Evolutionary conservation across 176 grass and related monocot genomes (phyloP), one percentile per base, ranked within the genome.

Genomic region (Calamus simplicifolius): DNA sequence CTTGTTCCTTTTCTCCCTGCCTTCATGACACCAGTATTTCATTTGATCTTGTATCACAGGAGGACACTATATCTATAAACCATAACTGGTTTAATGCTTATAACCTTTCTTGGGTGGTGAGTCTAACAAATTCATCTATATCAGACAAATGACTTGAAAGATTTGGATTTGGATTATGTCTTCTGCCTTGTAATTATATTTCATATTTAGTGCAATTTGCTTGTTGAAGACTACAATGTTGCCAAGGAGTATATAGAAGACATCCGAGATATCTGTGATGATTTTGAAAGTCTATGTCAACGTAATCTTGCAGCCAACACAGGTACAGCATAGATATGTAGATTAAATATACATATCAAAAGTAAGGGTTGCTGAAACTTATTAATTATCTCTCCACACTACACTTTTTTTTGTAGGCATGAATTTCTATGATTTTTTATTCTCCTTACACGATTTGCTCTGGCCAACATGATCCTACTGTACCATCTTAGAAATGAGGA

Each of bases 241-340:
- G 83, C 87, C 72, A 91, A 91, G 71, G 84, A 85, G 71, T 97
- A 91, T 70, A 91, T 97, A 77, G 92, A 91, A 97, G 92, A 97
- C 57, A 88, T 97, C 54, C 75, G 84, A 25, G 72, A 96, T 73
- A 96, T 96, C 54, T 80, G 68, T 71, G 92, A 88, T 19, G 66
- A 96, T 71, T 97, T 97, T 80, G 92, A 97, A 78, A 77, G 66
- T 57, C 66, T 97, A 52, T 97, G 87, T 57, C 92, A 97, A 63
- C 81, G 84, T 50, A 97, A 97, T 74, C 68, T 97, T 43, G 87
- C 84, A 61, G 92, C 87, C 54, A 97, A 97, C 73, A 85, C 87
- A 69, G 92, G 92, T 97, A 78, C 28, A n/a, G 5, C 3, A 16
- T 43, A 38, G 25, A 27, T 5, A 38, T 53, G 7, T 23, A 5